phyloP scores from a whole-genome alignment of 257 asterid genomes.

The Solanum raphanifolium region DNA sequence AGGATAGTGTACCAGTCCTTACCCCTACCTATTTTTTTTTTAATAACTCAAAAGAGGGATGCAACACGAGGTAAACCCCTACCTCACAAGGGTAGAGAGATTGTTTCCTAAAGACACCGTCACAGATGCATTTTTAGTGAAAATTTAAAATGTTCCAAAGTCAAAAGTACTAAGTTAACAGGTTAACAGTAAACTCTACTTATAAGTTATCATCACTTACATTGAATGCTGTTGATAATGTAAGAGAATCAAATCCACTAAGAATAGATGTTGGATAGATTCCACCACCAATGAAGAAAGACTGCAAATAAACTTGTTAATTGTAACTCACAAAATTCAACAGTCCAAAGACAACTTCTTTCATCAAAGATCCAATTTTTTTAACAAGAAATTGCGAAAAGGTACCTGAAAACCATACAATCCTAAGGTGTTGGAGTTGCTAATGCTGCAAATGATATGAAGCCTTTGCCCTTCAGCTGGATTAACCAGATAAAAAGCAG shows the following conservation, averaged over 20 bases:
- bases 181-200: background rate
- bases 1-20: no score
- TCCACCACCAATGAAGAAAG: constrained; percentile 86
- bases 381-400: background rate
- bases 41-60: no score
- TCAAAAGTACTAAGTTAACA: background rate
- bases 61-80: background rate
- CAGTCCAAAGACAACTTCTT: no score
- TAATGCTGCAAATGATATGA: constrained; percentile 63
- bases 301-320: constrained; percentile 17
- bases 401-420: constrained; percentile 49
- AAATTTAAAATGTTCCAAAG: background rate
- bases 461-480: constrained; percentile 58
- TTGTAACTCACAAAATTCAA: background rate
- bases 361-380: background rate
- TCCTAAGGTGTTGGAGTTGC: constrained; percentile 41
- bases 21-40: background rate
- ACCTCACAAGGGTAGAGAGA: background rate
- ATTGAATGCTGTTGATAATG: constrained; percentile 66
- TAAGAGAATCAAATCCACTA: constrained; percentile 58
- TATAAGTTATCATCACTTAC: constrained; percentile 23
- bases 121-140: background rate
- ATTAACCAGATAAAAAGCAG: constrained; percentile 68
- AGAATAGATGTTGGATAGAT: constrained; percentile 59
- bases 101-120: no score